Evolutionary conservation across 2,329 filamentous ascomycete genomes (phyloP).

Genomic region (Rugonectria rugulosa): DNA sequence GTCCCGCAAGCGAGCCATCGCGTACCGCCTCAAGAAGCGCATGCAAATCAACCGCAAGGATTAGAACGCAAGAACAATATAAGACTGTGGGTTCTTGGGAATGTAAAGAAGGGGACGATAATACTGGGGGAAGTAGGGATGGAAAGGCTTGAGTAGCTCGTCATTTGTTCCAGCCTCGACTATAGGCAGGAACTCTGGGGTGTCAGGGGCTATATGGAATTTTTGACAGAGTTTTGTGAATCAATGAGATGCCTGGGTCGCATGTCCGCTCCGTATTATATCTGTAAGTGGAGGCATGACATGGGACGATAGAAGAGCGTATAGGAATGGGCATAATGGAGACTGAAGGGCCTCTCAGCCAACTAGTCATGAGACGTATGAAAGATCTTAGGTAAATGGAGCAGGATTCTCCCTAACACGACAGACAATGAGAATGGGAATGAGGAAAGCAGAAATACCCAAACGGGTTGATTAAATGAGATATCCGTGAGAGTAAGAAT

Average conservation of each 20-base stretch:
- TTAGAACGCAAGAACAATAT: conserved; percentile 5
- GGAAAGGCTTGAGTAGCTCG: background rate
- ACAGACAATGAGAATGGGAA: conserved; percentile 3
- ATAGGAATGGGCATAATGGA: background rate
- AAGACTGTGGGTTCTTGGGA: background rate
- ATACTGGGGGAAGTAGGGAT: background rate
- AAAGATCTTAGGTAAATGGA: background rate
- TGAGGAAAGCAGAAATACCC: conserved; percentile 13
- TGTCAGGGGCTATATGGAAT: background rate
- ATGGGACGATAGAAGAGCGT: too few relatives aligned
- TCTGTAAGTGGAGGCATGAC: background rate
- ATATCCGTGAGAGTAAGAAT: conserved; percentile 34
- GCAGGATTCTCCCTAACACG: conserved; percentile 4
- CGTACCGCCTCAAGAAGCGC: conserved; percentile 55
- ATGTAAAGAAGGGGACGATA: background rate
- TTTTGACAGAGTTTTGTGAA: background rate
- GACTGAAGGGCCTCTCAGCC: background rate
- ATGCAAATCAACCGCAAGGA: conserved; percentile 37
- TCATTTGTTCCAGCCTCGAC: conserved; percentile 3
- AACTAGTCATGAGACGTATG: background rate
- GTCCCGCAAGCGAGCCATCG: conserved; percentile 68
- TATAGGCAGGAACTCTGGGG: conserved; percentile 6
- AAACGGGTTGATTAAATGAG: conserved; percentile 12
- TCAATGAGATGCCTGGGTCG: too few relatives aligned
- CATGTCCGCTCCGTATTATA: too few relatives aligned